Percentiles rank a stretch among this genome's conserved stretches.
Evolutionary conservation across 148 eudicot genomes (phyloP).

Genomic region (Dysphania ambrosioides): DNA sequence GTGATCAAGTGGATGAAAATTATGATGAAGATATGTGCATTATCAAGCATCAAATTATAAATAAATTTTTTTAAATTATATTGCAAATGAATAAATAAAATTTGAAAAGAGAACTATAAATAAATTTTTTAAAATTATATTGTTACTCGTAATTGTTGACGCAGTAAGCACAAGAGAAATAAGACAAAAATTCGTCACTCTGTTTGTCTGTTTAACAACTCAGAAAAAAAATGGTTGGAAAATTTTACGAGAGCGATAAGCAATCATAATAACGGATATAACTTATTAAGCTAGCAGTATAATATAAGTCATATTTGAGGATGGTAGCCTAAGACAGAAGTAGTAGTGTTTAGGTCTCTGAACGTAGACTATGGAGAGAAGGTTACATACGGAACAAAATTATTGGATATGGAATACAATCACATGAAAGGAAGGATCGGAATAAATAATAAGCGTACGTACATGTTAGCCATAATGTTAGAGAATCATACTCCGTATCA

Average conservation of each 20-base stretch:
- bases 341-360: neutral
- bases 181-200: neutral
- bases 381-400: neutral
- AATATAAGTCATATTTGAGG: neutral
- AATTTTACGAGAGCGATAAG: neutral
- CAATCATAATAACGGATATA: neutral
- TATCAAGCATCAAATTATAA: too few species aligned
- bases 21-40: too few species aligned
- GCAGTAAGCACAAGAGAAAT: neutral
- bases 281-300: neutral
- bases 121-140: too few species aligned
- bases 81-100: too few species aligned
- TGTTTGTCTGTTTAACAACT: neutral
- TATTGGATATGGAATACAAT: neutral
- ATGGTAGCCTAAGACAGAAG: neutral
- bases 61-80: too few species aligned
- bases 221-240: neutral
- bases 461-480: neutral
- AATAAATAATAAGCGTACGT: neutral
- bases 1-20: too few species aligned
- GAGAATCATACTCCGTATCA: neutral
- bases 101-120: too few species aligned
- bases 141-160: too few species aligned
- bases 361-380: too few species aligned
- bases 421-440: neutral